Percentiles rank a stretch among this genome's conserved stretches.
Evolutionary conservation across 1,284 basidiomycete species (phyloP).

Genomic region (Erythrobasidium hasegawianum): DNA sequence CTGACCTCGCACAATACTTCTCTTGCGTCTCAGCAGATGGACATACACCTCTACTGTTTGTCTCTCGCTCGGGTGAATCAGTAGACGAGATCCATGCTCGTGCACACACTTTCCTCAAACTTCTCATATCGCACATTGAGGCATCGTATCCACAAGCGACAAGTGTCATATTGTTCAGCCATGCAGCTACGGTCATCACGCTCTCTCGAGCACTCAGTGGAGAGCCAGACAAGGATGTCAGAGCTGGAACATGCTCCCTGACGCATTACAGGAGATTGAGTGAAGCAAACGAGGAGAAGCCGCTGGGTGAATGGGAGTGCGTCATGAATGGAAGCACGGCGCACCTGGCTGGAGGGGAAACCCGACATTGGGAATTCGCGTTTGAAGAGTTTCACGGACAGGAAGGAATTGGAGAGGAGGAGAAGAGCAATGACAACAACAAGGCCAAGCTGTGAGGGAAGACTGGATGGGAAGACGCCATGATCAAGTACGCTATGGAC

Average conservation of each 20-base stretch:
- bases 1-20: slow-evolving; percentile 9
- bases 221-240: slow-evolving; percentile 8
- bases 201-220: slow-evolving; percentile 23
- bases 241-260: slow-evolving; percentile 29
- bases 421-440: neutral
- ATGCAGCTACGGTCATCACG: slow-evolving; percentile 33
- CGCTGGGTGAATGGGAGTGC: slow-evolving; percentile 6
- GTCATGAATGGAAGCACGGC: slow-evolving; percentile 19
- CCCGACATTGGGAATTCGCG: slow-evolving; percentile 23
- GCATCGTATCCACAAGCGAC: slow-evolving; percentile 13
- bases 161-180: slow-evolving; percentile 22
- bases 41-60: slow-evolving; percentile 18
- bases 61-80: slow-evolving; percentile 12
- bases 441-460: slow-evolving; percentile 1
- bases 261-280: slow-evolving; percentile 4
- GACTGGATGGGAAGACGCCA: too few species aligned
- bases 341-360: slow-evolving; percentile 14
- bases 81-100: slow-evolving; percentile 26
- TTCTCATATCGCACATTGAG: slow-evolving; percentile 9
- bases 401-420: slow-evolving; percentile 15
- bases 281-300: neutral
- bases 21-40: slow-evolving; percentile 1
- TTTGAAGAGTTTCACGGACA: slow-evolving; percentile 19
- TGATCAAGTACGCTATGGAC: too few species aligned
- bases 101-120: slow-evolving; percentile 15